phyloP scores from a whole-genome alignment of 2,329 filamentous ascomycete genomes.

The Trichoderma atrobrunneum region DNA sequence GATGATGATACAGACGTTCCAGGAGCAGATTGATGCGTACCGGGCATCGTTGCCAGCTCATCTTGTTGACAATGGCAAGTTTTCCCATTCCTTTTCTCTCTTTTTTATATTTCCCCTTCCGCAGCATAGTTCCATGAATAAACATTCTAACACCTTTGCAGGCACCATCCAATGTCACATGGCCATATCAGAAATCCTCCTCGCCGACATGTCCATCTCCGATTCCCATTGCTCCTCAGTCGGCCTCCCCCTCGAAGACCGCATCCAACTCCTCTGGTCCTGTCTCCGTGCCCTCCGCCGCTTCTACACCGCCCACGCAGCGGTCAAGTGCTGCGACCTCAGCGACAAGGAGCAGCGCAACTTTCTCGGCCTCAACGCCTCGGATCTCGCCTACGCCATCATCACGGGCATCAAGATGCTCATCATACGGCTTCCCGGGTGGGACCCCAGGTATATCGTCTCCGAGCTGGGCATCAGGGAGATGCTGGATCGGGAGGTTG shows the following conservation, averaged over 20 bases:
- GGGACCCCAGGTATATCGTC: slow-evolving; percentile 41
- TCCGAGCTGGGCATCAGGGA: slow-evolving; percentile 35
- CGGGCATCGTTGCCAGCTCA: slow-evolving; percentile 35
- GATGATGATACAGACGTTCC: slow-evolving; percentile 43
- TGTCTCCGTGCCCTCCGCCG: slow-evolving; percentile 41
- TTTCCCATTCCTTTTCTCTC: background rate
- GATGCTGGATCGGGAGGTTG: slow-evolving; percentile 30
- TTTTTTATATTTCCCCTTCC: background rate
- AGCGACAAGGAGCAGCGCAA: slow-evolving; percentile 32
- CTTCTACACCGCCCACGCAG: slow-evolving; percentile 39
- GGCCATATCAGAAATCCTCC: slow-evolving; percentile 44
- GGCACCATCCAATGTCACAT: slow-evolving; percentile 43
- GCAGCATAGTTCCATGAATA: background rate
- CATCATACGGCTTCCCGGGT: slow-evolving; percentile 44
- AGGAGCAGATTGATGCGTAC: slow-evolving; percentile 43
- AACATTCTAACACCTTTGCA: slow-evolving; percentile 21
- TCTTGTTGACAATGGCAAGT: slow-evolving; percentile 35
- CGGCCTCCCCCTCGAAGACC: slow-evolving; percentile 37
- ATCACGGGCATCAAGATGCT: slow-evolving; percentile 48
- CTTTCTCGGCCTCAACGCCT: slow-evolving; percentile 44
- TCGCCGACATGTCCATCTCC: slow-evolving; percentile 47
- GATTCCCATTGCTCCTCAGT: slow-evolving; percentile 34
- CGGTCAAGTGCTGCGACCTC: slow-evolving; percentile 30
- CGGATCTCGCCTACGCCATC: slow-evolving; percentile 47
- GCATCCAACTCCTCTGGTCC: slow-evolving; percentile 45